phyloP scores from a whole-genome alignment of 2,329 filamentous ascomycete species.

The Alternaria sp. region DNA sequence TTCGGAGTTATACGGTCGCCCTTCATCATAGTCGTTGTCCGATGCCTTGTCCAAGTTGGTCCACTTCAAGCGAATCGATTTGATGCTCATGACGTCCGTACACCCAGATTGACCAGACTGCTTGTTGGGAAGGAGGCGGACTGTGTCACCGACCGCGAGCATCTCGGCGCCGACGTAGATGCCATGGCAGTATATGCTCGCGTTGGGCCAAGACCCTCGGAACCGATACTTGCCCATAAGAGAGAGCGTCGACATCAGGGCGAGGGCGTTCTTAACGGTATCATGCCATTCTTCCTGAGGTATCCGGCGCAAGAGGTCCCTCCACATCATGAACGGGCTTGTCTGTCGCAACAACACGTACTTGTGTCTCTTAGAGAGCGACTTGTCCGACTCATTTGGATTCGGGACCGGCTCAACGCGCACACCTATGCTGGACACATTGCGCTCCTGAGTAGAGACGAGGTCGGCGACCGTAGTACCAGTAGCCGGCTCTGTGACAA shows the following conservation, averaged over 20 bases:
- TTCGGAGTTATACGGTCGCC: constrained; percentile 54
- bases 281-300: constrained; percentile 56
- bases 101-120: constrained; percentile 32
- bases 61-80: constrained; percentile 60
- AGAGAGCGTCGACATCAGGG: constrained; percentile 60
- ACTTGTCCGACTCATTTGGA: constrained; percentile 58
- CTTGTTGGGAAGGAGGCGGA: constrained; percentile 54
- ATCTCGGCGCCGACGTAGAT: constrained; percentile 65
- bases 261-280: constrained; percentile 62
- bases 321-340: constrained; percentile 63
- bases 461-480: constrained; percentile 56
- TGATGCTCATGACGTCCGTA: constrained; percentile 62
- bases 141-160: constrained; percentile 60
- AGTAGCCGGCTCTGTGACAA: constrained; percentile 60
- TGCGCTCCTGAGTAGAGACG: constrained; percentile 48
- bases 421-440: constrained; percentile 60
- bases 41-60: constrained; percentile 57
- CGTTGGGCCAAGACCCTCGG: constrained; percentile 61
- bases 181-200: constrained; percentile 59
- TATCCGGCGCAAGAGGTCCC: constrained; percentile 55
- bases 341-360: constrained; percentile 62
- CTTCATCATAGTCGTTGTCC: constrained; percentile 54
- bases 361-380: constrained; percentile 59
- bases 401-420: constrained; percentile 64
- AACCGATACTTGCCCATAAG: constrained; percentile 61